Evolutionary conservation across 2,329 filamentous ascomycete genomes (phyloP).

Genomic region (Pseudogymnoascus sp.): DNA sequence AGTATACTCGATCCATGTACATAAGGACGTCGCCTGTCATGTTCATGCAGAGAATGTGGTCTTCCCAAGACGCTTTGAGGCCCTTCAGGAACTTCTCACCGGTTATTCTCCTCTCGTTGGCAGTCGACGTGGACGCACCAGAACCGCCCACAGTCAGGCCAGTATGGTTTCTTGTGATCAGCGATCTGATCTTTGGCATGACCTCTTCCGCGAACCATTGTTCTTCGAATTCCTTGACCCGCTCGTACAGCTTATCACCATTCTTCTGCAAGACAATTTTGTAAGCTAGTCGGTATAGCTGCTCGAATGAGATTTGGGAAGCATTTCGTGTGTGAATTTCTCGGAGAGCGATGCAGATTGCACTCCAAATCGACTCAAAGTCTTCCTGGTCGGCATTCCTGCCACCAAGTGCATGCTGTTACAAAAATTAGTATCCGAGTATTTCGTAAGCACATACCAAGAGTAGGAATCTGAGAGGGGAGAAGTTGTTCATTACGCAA

Average conservation of each 20-base stretch:
- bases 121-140: conserved; percentile 50
- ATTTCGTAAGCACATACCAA: not conserved
- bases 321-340: conserved; percentile 93
- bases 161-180: conserved; percentile 64
- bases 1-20: conserved; percentile 90
- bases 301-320: conserved; percentile 84
- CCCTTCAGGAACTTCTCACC: conserved; percentile 77
- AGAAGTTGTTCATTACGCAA: not conserved
- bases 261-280: conserved; percentile 88
- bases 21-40: conserved; percentile 96
- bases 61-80: conserved; percentile 73
- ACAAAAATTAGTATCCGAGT: not conserved
- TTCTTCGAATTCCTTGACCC: conserved; percentile 73
- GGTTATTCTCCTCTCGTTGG: conserved; percentile 68
- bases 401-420: not conserved
- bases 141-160: conserved; percentile 48
- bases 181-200: conserved; percentile 58
- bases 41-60: conserved; percentile 87
- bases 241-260: conserved; percentile 71
- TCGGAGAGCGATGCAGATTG: conserved; percentile 66
- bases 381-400: conserved; percentile 46
- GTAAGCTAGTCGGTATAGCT: conserved; percentile 89
- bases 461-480: too few species aligned
- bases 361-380: conserved; percentile 79
- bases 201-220: conserved; percentile 72